Percentiles rank a stretch among this genome's conserved stretches.
Conservation (phyloP, 768 basidiomycete species). For the Lactarius trivialis region DNA sequence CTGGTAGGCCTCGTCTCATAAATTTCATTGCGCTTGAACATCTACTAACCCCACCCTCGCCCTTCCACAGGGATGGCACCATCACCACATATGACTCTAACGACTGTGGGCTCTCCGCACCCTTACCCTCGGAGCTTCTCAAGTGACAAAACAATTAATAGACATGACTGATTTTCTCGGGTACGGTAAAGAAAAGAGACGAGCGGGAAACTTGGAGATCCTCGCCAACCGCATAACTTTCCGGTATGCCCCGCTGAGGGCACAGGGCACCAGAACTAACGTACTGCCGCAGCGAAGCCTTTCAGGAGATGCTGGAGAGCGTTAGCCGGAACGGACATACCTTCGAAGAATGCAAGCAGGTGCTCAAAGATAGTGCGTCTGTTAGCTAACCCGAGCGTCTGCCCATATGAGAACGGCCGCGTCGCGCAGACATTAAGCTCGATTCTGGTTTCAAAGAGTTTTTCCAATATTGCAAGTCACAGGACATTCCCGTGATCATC, state of each 20-base stretch:
- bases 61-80: slow-evolving; percentile 74
- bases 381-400: not conserved
- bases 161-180: slow-evolving; percentile 89
- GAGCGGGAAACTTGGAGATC: slow-evolving; percentile 67
- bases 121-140: not conserved
- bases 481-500: slow-evolving; percentile 84
- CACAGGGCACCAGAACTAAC: slow-evolving; percentile 1
- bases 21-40: not conserved
- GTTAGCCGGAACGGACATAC: slow-evolving; percentile 66
- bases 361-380: slow-evolving; percentile 62
- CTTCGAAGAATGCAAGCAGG: slow-evolving; percentile 80
- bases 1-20: slow-evolving; percentile 51
- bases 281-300: slow-evolving; percentile 59
- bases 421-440: slow-evolving; percentile 63
- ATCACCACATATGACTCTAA: slow-evolving; percentile 92
- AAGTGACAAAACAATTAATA: slow-evolving; percentile 27
- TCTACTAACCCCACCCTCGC: not conserved
- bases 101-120: slow-evolving; percentile 54
- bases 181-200: slow-evolving; percentile 67
- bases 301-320: slow-evolving; percentile 80
- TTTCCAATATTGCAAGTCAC: slow-evolving; percentile 72
- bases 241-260: slow-evolving; percentile 36
- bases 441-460: slow-evolving; percentile 89
- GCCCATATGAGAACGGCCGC: slow-evolving; percentile 4
- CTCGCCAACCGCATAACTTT: slow-evolving; percentile 63